Evolutionary conservation across 1,284 basidiomycete species (phyloP).

Genomic region (Cutaneotrichosporon cavernicola): DNA sequence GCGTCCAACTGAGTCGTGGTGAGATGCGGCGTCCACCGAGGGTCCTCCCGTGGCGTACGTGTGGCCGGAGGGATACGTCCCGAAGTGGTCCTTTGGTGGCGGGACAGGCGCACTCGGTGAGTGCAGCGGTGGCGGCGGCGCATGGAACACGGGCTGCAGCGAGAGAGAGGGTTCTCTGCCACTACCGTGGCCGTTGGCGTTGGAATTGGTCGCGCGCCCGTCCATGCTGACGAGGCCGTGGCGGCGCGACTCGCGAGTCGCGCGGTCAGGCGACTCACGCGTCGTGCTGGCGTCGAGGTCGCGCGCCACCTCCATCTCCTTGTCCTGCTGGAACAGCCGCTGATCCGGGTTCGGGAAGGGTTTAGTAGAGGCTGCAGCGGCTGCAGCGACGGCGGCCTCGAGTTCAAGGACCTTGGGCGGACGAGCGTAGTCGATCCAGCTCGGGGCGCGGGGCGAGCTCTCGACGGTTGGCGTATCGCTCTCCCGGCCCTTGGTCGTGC

Average conservation of each 20-base stretch:
- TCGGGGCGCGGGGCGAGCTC: neutral
- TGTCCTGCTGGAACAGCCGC: neutral
- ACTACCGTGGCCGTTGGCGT: neutral
- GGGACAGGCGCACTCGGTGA: neutral
- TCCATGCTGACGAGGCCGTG: neutral
- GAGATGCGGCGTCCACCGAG: neutral
- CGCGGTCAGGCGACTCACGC: neutral
- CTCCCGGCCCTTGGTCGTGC: neutral
- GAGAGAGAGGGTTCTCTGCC: neutral
- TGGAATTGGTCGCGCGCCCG: neutral
- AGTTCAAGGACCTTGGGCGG: conserved; percentile 1
- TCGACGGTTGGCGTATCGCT: neutral
- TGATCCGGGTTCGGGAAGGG: neutral
- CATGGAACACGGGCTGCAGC: neutral
- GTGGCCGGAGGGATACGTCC: conserved; percentile 1
- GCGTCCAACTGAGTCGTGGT: neutral
- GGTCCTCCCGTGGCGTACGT: neutral
- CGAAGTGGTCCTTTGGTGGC: neutral
- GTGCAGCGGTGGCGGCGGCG: neutral
- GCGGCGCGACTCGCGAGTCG: neutral
- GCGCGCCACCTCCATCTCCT: neutral
- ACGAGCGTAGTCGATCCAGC: conserved; percentile 2
- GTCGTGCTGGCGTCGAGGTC: neutral
- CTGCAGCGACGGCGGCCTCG: conserved; percentile 1
- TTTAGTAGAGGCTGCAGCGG: neutral